Conservation (phyloP, 257 asterid genomes). For the Gardenia jasminoides region DNA sequence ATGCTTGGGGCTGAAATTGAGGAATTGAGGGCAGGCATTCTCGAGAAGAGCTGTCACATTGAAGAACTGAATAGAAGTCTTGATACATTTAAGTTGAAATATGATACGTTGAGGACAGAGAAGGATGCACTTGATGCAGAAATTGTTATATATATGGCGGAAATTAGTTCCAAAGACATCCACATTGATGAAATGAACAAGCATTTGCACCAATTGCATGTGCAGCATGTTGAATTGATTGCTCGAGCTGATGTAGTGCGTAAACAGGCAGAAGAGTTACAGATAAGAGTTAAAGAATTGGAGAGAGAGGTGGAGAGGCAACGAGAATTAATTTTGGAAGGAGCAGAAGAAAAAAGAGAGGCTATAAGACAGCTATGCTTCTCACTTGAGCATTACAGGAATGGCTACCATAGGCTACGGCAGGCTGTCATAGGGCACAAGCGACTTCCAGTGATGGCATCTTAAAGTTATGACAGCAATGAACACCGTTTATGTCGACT, state of each 20-base stretch:
- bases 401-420: constrained; percentile 64
- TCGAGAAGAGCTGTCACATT: constrained; percentile 38
- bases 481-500: neutral
- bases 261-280: constrained; percentile 37
- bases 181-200: constrained; percentile 42
- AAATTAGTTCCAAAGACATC: constrained; percentile 44
- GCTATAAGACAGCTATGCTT: constrained; percentile 88
- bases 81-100: constrained; percentile 29
- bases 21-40: constrained; percentile 42
- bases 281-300: constrained; percentile 47
- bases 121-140: constrained; percentile 38
- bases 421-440: constrained; percentile 48
- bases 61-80: constrained; percentile 43
- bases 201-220: constrained; percentile 59
- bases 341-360: constrained; percentile 83
- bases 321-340: constrained; percentile 51
- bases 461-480: constrained; percentile 24
- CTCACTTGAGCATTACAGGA: constrained; percentile 75
- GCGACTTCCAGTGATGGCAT: constrained; percentile 48
- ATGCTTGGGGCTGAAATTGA: constrained; percentile 42
- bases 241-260: constrained; percentile 40
- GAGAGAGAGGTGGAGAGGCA: constrained; percentile 54
- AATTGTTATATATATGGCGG: constrained; percentile 31
- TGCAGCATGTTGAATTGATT: constrained; percentile 51
- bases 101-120: constrained; percentile 28